Evolutionary conservation across 495 filamentous ascomycete species (phyloP).

Genomic region (Clavariopsis aquatica): DNA sequence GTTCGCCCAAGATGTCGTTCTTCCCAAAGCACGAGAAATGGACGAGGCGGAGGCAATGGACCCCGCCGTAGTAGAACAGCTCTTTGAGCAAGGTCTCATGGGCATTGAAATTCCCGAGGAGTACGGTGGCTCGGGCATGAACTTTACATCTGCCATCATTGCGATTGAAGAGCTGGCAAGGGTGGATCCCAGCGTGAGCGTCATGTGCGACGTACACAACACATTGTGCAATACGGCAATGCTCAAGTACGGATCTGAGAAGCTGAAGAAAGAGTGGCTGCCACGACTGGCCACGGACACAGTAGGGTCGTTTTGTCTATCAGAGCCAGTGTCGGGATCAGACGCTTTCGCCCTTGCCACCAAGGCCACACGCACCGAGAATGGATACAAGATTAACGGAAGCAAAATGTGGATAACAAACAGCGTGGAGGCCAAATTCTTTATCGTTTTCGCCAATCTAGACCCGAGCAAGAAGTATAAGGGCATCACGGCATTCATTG

Average conservation of each 20-base stretch:
- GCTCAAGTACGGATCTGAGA: constrained; percentile 75
- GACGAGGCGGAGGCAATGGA: constrained; percentile 97
- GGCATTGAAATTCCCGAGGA: constrained; percentile 96
- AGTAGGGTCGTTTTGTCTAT: constrained; percentile 88
- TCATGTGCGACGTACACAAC: constrained; percentile 95
- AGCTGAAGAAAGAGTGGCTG: constrained; percentile 79
- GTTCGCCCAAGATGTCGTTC: constrained; percentile 83
- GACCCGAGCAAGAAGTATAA: constrained; percentile 86
- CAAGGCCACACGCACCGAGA: constrained; percentile 72
- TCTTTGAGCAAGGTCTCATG: constrained; percentile 98
- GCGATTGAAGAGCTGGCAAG: constrained; percentile 96
- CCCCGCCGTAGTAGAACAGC: constrained; percentile 76
- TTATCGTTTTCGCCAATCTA: constrained; percentile 97
- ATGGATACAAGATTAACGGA: constrained; percentile 83
- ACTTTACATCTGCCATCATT: constrained; percentile 94
- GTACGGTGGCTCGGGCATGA: constrained; percentile 95
- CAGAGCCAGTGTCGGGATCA: constrained; percentile 87
- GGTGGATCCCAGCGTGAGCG: constrained; percentile 91
- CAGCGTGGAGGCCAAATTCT: constrained; percentile 87
- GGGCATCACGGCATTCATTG: constrained; percentile 93
- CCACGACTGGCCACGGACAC: constrained; percentile 85
- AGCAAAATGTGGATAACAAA: constrained; percentile 99
- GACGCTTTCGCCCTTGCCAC: constrained; percentile 96
- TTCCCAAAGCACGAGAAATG: constrained; percentile 95
- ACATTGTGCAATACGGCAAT: constrained; percentile 95